A percentile compares a stretch with the other conserved stretches of the same genome.
Evolutionary conservation across 768 basidiomycete species (phyloP).

Genomic region (Russula olivacea): DNA sequence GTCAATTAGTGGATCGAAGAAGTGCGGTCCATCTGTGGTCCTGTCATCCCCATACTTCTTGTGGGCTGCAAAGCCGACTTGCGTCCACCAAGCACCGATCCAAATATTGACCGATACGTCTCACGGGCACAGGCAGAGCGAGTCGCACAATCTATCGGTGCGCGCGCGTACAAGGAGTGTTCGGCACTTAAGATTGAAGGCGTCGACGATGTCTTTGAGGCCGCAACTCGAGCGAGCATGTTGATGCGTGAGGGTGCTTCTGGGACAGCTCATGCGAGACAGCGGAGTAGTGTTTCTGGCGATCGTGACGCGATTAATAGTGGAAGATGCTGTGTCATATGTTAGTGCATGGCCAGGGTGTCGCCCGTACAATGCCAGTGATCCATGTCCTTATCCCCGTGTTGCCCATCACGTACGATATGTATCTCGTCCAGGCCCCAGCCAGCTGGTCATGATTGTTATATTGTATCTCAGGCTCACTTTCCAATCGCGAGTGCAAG

Average conservation of each 20-base stretch:
- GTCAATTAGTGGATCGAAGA: conserved; percentile 89
- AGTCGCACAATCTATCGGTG: conserved; percentile 79
- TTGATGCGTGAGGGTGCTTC: conserved; percentile 83
- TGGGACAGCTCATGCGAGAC: conserved; percentile 36
- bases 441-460: not conserved
- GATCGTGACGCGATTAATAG: conserved; percentile 12
- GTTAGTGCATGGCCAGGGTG: conserved; percentile 7
- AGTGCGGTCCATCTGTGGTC: conserved; percentile 93
- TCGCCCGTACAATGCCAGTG: conserved; percentile 4
- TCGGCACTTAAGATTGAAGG: conserved; percentile 86
- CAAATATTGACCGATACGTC: conserved; percentile 52
- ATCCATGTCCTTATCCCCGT: conserved; percentile 1
- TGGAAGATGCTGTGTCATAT: conserved; percentile 23
- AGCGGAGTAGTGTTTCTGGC: conserved; percentile 30
- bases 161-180: conserved; percentile 92
- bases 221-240: conserved; percentile 95
- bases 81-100: conserved; percentile 51
- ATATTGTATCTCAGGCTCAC: conserved; percentile 1
- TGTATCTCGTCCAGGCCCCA: conserved; percentile 3
- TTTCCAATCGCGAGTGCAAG: not conserved
- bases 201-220: conserved; percentile 96
- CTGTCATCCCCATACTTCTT: conserved; percentile 86
- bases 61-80: conserved; percentile 97
- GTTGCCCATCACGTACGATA: conserved; percentile 4
- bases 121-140: conserved; percentile 76